phyloP scores from a whole-genome alignment of 1,139 yeast species.

The Yamadazyma atmosphaerica region DNA sequence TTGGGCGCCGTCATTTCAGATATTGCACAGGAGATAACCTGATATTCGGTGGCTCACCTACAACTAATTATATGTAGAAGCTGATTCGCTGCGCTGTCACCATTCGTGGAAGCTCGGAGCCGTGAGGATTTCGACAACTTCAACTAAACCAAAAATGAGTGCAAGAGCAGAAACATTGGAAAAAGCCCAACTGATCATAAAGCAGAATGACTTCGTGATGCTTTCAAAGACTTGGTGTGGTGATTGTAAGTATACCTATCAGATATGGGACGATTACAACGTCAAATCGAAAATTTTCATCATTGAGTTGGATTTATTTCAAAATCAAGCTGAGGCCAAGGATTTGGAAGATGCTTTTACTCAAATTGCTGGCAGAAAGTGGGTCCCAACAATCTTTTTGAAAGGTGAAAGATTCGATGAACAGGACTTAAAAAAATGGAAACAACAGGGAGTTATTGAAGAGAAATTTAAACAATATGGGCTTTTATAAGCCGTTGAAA shows the following conservation, averaged over 20 bases:
- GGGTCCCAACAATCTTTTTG: slow-evolving; percentile 72
- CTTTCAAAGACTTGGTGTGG: slow-evolving; percentile 78
- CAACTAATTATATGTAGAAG: no score
- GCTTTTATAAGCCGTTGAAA: slow-evolving; percentile 9
- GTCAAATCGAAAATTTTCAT: slow-evolving; percentile 50
- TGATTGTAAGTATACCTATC: slow-evolving; percentile 65
- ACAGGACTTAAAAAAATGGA: slow-evolving; percentile 47
- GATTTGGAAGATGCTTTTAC: slow-evolving; percentile 62
- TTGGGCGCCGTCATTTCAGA: no score
- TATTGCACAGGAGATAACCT: no score
- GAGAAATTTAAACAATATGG: slow-evolving; percentile 34
- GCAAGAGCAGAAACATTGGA: slow-evolving; percentile 8
- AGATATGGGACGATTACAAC: slow-evolving; percentile 51
- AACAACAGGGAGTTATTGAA: slow-evolving; percentile 42
- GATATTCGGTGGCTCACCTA: no score
- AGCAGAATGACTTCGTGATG: slow-evolving; percentile 51
- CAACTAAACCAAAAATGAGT: background rate
- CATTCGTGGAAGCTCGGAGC: no score
- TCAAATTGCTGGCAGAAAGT: slow-evolving; percentile 59
- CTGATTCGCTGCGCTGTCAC: no score
- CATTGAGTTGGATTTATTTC: slow-evolving; percentile 61
- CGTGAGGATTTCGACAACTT: no score
- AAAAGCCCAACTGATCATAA: slow-evolving; percentile 45
- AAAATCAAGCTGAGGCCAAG: slow-evolving; percentile 50
- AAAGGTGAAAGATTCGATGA: slow-evolving; percentile 66